Conservation (phyloP, 495 filamentous ascomycete genomes). For the Aspergillus hancockii region DNA sequence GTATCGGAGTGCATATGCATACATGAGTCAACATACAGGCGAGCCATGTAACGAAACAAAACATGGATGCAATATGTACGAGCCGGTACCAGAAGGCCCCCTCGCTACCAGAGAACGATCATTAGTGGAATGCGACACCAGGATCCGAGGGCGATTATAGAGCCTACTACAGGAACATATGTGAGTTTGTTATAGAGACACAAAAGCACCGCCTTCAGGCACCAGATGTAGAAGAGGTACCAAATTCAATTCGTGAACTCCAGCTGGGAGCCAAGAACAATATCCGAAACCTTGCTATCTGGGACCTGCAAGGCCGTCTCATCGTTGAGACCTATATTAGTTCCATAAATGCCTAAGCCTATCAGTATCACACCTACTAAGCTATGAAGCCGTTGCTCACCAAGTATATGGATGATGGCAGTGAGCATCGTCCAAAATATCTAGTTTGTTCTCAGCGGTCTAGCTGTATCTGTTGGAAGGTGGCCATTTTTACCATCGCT, state of each 20-base stretch:
- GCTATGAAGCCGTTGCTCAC: conserved; percentile 7
- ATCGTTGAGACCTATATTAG: conserved; percentile 24
- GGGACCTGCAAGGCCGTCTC: conserved; percentile 22
- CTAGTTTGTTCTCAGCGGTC: conserved; percentile 9
- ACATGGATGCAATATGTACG: conserved; percentile 18
- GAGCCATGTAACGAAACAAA: conserved; percentile 47
- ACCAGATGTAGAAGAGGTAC: conserved; percentile 55
- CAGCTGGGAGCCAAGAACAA: conserved; percentile 25
- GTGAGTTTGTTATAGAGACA: conserved; percentile 55
- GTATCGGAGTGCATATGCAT: conserved; percentile 45
- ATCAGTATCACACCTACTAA: not conserved
- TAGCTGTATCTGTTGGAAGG: too few relatives aligned
- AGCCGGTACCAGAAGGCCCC: conserved; percentile 19
- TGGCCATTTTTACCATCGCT: conserved; percentile 19
- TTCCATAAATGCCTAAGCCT: conserved; percentile 16
- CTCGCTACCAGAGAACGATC: conserved; percentile 11
- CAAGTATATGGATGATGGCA: conserved; percentile 18
- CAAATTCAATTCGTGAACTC: conserved; percentile 47
- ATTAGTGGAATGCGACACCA: conserved; percentile 1
- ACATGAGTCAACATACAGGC: conserved; percentile 46
- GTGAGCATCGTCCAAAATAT: conserved; percentile 25
- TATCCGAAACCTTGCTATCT: conserved; percentile 14
- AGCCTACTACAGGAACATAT: too few relatives aligned
- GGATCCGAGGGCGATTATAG: too few relatives aligned
- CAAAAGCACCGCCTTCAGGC: conserved; percentile 50